These are phyloP conservation scores for Claviceps sp. DNA, from an alignment of 2,329 filamentous ascomycete genomes.

Conservation along the genomic window DNA sequence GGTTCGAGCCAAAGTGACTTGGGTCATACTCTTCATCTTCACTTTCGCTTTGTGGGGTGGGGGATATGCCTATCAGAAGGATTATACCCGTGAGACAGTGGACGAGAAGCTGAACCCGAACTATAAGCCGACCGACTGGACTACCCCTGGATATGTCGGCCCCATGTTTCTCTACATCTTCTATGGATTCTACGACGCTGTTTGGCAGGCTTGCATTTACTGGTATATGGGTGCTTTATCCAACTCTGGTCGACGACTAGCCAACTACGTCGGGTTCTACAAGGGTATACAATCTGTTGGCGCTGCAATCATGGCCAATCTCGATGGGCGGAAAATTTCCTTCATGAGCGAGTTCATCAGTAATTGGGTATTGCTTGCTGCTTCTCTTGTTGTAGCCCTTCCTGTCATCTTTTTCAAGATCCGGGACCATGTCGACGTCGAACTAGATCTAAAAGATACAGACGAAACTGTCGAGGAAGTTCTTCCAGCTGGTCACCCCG, in stretches of 20 bases:
- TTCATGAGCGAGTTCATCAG: slow-evolving; percentile 60
- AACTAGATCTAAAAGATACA: slow-evolving; percentile 73
- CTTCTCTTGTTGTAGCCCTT: slow-evolving; percentile 61
- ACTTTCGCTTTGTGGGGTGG: slow-evolving; percentile 75
- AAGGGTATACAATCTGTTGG: slow-evolving; percentile 68
- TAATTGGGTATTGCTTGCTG: slow-evolving; percentile 62
- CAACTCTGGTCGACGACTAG: slow-evolving; percentile 83
- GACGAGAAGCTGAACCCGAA: slow-evolving; percentile 12
- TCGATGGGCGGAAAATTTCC: slow-evolving; percentile 26
- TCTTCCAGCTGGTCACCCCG: slow-evolving; percentile 8
- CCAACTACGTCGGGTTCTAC: slow-evolving; percentile 75
- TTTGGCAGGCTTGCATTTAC: slow-evolving; percentile 84
- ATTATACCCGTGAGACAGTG: slow-evolving; percentile 28
- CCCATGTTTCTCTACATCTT: slow-evolving; percentile 86
- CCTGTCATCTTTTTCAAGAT: slow-evolving; percentile 72
- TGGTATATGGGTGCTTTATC: slow-evolving; percentile 93
- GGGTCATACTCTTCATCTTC: slow-evolving; percentile 48
- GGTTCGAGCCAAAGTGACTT: slow-evolving; percentile 50
- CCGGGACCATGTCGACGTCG: slow-evolving; percentile 65
- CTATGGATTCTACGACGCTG: slow-evolving; percentile 79
- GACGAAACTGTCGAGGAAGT: slow-evolving; percentile 74
- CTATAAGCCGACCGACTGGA: slow-evolving; percentile 46
- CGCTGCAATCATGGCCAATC: slow-evolving; percentile 36
- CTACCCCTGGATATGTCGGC: slow-evolving; percentile 44
- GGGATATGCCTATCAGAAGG: slow-evolving; percentile 63